phyloP scores from a whole-genome alignment of 257 asterid species.

The Fraxinus anomala region DNA sequence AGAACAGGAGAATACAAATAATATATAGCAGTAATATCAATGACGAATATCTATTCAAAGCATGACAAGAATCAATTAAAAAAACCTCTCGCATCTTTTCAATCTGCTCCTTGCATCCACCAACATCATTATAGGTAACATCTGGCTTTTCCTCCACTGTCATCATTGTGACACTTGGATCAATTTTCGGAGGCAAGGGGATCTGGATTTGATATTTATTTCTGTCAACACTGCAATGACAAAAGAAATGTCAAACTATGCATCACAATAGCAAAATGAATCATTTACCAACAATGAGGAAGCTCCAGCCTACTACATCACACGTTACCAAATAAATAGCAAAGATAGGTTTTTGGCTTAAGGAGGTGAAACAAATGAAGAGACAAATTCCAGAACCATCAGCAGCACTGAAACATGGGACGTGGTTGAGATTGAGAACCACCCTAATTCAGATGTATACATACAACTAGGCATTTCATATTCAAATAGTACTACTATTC shows the following conservation, averaged over 20 bases:
- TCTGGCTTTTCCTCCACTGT: constrained; percentile 99
- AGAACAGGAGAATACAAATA: neutral
- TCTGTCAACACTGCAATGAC: constrained; percentile 76
- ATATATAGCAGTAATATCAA: constrained; percentile 2
- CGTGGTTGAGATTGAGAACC: neutral
- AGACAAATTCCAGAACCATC: neutral
- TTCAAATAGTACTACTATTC: neutral
- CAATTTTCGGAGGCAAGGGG: constrained; percentile 96
- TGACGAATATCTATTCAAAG: neutral
- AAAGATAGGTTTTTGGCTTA: neutral
- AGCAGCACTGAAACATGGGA: neutral
- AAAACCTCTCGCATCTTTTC: constrained; percentile 98
- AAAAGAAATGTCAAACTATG: constrained; percentile 26
- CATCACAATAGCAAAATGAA: constrained; percentile 6
- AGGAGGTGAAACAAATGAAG: neutral
- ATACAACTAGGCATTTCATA: neutral
- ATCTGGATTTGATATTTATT: constrained; percentile 97
- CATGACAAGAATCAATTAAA: constrained; percentile 10
- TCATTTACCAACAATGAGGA: neutral
- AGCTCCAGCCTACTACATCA: constrained; percentile 12
- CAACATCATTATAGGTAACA: constrained; percentile 96
- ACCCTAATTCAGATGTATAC: neutral
- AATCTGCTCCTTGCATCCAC: constrained; percentile 98
- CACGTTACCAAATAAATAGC: neutral
- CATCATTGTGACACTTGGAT: constrained; percentile 99